Evolutionary conservation across 2,329 filamentous ascomycete genomes (phyloP).

Genomic region (Verticillium isaacii): DNA sequence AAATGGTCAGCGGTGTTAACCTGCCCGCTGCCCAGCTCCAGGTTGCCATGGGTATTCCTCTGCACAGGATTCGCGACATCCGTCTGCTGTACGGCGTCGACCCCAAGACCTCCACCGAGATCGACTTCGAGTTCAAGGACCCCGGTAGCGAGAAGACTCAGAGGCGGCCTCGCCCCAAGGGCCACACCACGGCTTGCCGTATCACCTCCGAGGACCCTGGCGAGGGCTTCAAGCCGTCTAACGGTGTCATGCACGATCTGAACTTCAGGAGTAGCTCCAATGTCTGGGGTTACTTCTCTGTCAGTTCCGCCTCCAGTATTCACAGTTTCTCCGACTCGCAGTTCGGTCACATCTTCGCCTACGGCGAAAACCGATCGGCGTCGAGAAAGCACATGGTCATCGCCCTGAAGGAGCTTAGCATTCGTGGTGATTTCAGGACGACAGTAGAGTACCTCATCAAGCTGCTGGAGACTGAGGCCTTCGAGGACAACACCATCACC

Average conservation of each 20-base stretch:
- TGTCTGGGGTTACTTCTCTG: conserved; percentile 99
- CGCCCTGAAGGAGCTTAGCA: conserved; percentile 96
- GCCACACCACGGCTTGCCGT: conserved; percentile 96
- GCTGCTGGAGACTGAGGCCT: conserved; percentile 94
- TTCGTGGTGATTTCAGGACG: conserved; percentile 97
- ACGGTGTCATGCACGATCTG: conserved; percentile 97
- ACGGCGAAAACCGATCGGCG: conserved; percentile 93
- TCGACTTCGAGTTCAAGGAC: conserved; percentile 94
- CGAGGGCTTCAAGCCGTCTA: conserved; percentile 98
- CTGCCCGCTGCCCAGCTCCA: conserved; percentile 95
- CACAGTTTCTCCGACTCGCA: conserved; percentile 99
- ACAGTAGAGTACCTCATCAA: conserved; percentile 99
- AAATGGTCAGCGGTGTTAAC: conserved; percentile 99
- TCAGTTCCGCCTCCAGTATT: conserved; percentile 92
- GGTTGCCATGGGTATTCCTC: conserved; percentile 95
- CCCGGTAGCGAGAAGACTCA: conserved; percentile 79
- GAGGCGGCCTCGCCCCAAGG: conserved; percentile 86
- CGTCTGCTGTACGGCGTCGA: conserved; percentile 93
- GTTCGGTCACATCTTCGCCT: conserved; percentile 98
- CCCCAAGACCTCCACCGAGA: conserved; percentile 76
- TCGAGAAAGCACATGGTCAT: conserved; percentile 99
- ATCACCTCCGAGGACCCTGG: conserved; percentile 98
- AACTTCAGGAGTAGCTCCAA: conserved; percentile 99
- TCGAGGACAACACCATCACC: conserved; percentile 98
- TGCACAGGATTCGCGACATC: conserved; percentile 95